phyloP scores from a whole-genome alignment of 2,329 filamentous ascomycete species.

The Epichloe gansuensis region DNA sequence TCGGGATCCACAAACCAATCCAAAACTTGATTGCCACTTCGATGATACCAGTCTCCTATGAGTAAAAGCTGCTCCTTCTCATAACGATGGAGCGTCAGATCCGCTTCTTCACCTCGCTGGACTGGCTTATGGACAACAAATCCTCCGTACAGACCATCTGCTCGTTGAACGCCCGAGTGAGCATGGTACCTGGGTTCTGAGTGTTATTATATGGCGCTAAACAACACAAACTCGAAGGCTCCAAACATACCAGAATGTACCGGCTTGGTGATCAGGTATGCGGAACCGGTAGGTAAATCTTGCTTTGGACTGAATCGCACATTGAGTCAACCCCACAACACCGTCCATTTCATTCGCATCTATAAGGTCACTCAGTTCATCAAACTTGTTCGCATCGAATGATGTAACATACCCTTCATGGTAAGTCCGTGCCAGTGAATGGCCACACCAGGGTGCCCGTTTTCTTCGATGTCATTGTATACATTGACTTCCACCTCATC shows the following conservation, averaged over 20 bases:
- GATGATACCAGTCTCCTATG: slow-evolving; percentile 27
- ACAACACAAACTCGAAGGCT: no score
- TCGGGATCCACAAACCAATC: slow-evolving; percentile 12
- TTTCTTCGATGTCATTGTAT: slow-evolving; percentile 21
- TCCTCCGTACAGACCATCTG: slow-evolving; percentile 12
- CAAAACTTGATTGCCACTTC: slow-evolving; percentile 19
- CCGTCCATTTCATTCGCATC: slow-evolving; percentile 47
- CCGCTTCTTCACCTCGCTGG: slow-evolving; percentile 16
- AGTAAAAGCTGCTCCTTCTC: slow-evolving; percentile 23
- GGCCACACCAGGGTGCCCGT: slow-evolving; percentile 25
- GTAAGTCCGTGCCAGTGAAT: slow-evolving; percentile 60
- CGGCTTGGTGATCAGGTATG: slow-evolving; percentile 36
- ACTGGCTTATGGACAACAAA: slow-evolving; percentile 22
- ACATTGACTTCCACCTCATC: slow-evolving; percentile 29
- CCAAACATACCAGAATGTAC: slow-evolving; percentile 44
- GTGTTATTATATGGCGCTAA: background rate
- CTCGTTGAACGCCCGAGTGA: slow-evolving; percentile 39
- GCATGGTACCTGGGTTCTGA: slow-evolving; percentile 40
- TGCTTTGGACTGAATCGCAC: slow-evolving; percentile 40
- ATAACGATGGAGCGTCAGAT: slow-evolving; percentile 11
- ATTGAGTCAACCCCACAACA: slow-evolving; percentile 47
- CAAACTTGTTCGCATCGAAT: background rate
- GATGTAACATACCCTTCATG: slow-evolving; percentile 33
- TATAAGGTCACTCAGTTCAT: slow-evolving; percentile 13
- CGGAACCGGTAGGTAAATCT: slow-evolving; percentile 44